These are phyloP conservation scores for Pichia nakasei DNA, from an alignment of 805 yeast genomes.

Conservation along the genomic window DNA sequence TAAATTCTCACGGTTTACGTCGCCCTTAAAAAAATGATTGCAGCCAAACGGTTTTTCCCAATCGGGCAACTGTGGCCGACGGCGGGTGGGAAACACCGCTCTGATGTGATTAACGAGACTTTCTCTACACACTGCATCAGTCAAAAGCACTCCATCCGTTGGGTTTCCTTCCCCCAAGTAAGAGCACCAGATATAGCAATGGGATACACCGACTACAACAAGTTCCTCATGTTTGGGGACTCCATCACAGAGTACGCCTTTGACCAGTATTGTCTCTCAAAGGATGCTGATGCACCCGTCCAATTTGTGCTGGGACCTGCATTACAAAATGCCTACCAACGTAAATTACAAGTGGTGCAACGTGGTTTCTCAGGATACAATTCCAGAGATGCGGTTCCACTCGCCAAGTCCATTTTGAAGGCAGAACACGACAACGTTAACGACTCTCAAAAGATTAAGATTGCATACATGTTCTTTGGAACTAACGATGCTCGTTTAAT, in stretches of 20 bases:
- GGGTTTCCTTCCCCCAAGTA: too few relatives aligned
- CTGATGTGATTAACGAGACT: too few relatives aligned
- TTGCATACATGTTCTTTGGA: slow-evolving; percentile 63
- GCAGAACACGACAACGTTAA: slow-evolving; percentile 33
- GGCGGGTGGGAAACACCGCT: too few relatives aligned
- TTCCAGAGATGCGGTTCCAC: slow-evolving; percentile 45
- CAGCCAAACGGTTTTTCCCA: too few relatives aligned
- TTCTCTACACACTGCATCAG: too few relatives aligned
- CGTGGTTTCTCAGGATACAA: slow-evolving; percentile 78
- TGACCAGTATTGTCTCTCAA: slow-evolving; percentile 9
- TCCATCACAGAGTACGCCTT: slow-evolving; percentile 29
- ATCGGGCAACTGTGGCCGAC: too few relatives aligned
- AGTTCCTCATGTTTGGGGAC: slow-evolving; percentile 29
- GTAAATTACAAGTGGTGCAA: slow-evolving; percentile 59
- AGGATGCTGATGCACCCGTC: slow-evolving; percentile 7
- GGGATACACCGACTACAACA: slow-evolving; percentile 13
- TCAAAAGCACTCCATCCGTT: too few relatives aligned
- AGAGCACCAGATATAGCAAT: too few relatives aligned
- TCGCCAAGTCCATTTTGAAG: slow-evolving; percentile 44
- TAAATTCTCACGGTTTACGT: too few relatives aligned
- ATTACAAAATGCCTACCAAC: slow-evolving; percentile 33
- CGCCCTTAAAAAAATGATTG: too few relatives aligned
- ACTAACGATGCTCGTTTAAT: slow-evolving; percentile 53
- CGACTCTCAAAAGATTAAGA: slow-evolving; percentile 25
- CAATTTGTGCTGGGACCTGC: slow-evolving; percentile 27